Conservation (phyloP, 1,139 yeast species). For the Pichia kudriavzevii region DNA sequence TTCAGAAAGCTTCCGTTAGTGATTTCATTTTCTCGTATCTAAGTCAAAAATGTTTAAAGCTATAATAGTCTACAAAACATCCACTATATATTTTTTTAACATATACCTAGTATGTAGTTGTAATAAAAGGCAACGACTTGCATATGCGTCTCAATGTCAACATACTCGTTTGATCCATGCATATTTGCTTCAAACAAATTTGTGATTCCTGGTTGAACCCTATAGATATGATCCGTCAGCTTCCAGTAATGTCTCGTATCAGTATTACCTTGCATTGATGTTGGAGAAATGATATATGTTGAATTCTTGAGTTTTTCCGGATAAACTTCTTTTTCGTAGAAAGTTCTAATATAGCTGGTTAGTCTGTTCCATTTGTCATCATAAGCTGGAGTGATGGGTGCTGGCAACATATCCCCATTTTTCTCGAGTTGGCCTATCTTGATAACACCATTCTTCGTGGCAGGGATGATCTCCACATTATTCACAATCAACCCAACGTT, state of each 20-base stretch:
- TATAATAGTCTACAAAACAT: neutral
- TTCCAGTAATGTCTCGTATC: constrained; percentile 77
- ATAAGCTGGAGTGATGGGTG: constrained; percentile 38
- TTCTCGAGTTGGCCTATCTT: constrained; percentile 28
- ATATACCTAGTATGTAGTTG: constrained; percentile 12
- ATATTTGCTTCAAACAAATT: constrained; percentile 19
- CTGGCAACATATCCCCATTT: constrained; percentile 18
- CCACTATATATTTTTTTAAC: constrained; percentile 2
- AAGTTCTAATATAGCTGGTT: constrained; percentile 39
- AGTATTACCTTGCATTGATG: constrained; percentile 70
- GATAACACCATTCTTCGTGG: constrained; percentile 39
- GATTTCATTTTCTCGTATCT: too few species aligned
- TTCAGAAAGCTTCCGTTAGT: too few species aligned
- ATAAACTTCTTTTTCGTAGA: constrained; percentile 39
- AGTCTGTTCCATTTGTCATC: constrained; percentile 37
- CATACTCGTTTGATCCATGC: constrained; percentile 59
- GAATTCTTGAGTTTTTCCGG: constrained; percentile 37
- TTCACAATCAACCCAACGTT: constrained; percentile 38
- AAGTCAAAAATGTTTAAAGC: neutral
- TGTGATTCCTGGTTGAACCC: constrained; percentile 40
- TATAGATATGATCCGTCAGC: constrained; percentile 60
- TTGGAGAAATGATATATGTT: constrained; percentile 46
- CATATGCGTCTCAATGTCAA: constrained; percentile 45
- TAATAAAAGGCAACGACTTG: constrained; percentile 51
- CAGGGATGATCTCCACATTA: constrained; percentile 28